Base-by-base conservation (phyloP, 2,329 filamentous ascomycete genomes). In the Geosmithia putterillii region DNA sequence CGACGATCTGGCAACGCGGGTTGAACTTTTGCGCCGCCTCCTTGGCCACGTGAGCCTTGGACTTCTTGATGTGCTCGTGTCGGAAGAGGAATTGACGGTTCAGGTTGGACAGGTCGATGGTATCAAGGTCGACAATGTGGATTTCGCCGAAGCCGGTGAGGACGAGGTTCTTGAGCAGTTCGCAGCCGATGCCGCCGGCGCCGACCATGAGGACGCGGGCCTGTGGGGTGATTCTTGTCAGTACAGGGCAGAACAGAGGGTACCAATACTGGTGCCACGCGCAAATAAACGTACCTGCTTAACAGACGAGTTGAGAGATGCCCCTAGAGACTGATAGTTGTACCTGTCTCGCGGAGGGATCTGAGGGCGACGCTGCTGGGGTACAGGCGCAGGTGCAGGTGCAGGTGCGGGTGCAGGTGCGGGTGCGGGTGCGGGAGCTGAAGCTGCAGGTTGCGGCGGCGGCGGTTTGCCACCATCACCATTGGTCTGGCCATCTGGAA, bases 11-110 rank as follows among this genome's bases (percentile, higher is more conserved):
- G 52, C 87, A 83, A 48, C 79, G 78, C 1, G 89, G 89, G 54
- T 95, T 95, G 70, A 98, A 98, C 48, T 76, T 83, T 55, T 83
- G 77, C 41, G 90, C 92, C 19, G 85, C 88, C 51, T 95, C 89
- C 61, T 90, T 95, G 40, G 90, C 92, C 50, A 95, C 85, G 85
- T 90, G 57, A 42, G 92, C 89, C 60, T 98, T 98, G 1, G 90
- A 79, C 62, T 95, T 95, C 64, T 95, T 96, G 64, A 98, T 96
- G 57, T 98, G 92, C 60, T 96, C 89, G 55, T 90, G 83, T 47
- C 89, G 79, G 63, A 98, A 98, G 40, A 98, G 79, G 56, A 98
- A 98, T 62, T 98, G 92, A 44, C 92, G 85, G 55, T 98, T 98
- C 42, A 98, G 74, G 59, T 98, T 98, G 66, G 88, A 95, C 19